Percentiles rank a stretch among this genome's conserved stretches.
Conservation (phyloP, 345 rosid species). For the Salix arbutifolia region DNA sequence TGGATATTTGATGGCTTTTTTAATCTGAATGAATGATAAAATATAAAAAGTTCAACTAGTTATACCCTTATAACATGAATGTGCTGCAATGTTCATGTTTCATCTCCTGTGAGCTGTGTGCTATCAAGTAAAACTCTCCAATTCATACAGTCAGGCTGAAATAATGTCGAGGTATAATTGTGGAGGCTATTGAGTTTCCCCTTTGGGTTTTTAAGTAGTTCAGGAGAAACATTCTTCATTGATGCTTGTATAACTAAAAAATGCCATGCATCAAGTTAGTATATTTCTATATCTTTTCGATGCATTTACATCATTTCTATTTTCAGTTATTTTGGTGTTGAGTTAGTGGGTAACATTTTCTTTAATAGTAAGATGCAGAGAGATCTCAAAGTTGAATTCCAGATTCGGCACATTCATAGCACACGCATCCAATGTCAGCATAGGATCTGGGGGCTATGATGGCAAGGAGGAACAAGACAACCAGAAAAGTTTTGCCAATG, state of each 20-base stretch:
- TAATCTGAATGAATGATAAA: neutral
- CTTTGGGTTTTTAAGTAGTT: neutral
- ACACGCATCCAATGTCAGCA: constrained; percentile 57
- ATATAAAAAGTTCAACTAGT: neutral
- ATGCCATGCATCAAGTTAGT: neutral
- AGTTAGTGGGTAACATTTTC: constrained; percentile 4
- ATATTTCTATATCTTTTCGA: neutral
- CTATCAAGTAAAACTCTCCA: neutral
- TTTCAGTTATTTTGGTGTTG: neutral
- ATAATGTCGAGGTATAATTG: neutral
- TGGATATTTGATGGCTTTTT: neutral
- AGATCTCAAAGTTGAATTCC: constrained; percentile 35
- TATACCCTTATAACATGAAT: too few relatives aligned
- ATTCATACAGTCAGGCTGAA: neutral
- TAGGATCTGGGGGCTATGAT: constrained; percentile 67
- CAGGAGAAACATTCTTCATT: neutral
- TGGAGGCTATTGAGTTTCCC: neutral
- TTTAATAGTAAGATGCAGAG: constrained; percentile 64
- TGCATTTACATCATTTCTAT: neutral
- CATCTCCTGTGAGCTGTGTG: neutral
- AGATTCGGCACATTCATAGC: constrained; percentile 36
- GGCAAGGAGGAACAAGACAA: constrained; percentile 48
- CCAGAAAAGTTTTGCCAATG: constrained; percentile 33
- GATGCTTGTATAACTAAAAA: neutral
- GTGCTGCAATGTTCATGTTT: neutral